These are phyloP conservation scores for Ampelocalamus luodianensis DNA, from an alignment of 176 grass and related monocot species.

Conservation along the genomic window DNA sequence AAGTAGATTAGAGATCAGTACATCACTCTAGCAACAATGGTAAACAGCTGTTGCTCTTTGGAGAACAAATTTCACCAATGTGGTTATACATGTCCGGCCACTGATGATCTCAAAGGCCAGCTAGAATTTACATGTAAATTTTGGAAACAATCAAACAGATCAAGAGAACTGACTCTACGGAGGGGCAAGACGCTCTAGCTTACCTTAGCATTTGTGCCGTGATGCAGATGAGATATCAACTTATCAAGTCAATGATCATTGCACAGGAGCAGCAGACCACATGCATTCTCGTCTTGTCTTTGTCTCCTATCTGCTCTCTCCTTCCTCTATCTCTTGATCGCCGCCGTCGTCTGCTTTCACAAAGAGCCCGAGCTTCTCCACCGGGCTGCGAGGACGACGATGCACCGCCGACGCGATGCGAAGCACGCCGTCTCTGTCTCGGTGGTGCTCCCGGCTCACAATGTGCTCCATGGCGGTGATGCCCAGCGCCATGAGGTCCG, in stretches of 20 bases:
- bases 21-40: not conserved
- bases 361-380: conserved; percentile 32
- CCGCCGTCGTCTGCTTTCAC: not conserved
- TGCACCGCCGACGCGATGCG: not conserved
- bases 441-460: conserved; percentile 19
- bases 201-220: not conserved
- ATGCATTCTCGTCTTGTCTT: not conserved
- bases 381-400: not conserved
- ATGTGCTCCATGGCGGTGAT: conserved; percentile 26
- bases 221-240: not conserved
- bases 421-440: not conserved
- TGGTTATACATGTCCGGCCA: not conserved
- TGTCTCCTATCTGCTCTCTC: not conserved
- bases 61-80: not conserved
- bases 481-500: conserved; percentile 26
- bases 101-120: not conserved
- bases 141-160: not conserved
- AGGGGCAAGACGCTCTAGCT: not conserved
- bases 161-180: not conserved
- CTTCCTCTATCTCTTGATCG: not conserved
- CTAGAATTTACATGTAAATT: not conserved
- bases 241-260: not conserved
- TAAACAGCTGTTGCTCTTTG: not conserved
- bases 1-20: not conserved
- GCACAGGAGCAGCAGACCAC: not conserved